Percentiles rank a stretch among this genome's conserved stretches.
Conservation (phyloP, 768 basidiomycete species). For the Amanita thiersii region DNA sequence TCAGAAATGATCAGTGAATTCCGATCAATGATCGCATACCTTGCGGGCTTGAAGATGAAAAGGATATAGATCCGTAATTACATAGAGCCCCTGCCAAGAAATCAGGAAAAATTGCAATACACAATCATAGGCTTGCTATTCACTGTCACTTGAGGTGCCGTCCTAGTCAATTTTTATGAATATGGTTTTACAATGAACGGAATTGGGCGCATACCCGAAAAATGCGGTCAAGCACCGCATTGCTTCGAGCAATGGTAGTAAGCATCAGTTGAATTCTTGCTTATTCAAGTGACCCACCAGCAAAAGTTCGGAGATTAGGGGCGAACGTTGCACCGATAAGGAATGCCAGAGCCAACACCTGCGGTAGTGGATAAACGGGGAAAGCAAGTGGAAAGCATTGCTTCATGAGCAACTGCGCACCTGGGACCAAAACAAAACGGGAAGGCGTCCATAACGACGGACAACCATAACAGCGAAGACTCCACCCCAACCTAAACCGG, state of each 20-base stretch:
- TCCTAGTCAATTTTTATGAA: neutral
- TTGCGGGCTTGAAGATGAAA: conserved; percentile 60
- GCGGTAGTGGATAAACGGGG: neutral
- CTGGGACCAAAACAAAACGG: conserved; percentile 68
- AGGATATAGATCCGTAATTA: conserved; percentile 47
- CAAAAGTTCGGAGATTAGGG: conserved; percentile 46
- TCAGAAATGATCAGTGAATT: neutral
- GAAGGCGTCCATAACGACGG: conserved; percentile 54
- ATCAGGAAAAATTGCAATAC: neutral
- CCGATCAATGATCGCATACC: conserved; percentile 22
- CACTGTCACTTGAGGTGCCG: conserved; percentile 7
- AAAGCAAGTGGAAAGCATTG: neutral
- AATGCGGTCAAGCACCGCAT: conserved; percentile 53
- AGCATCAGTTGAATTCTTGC: neutral
- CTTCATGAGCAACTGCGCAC: conserved; percentile 20
- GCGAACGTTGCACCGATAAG: conserved; percentile 39
- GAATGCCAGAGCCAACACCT: conserved; percentile 52
- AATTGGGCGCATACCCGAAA: conserved; percentile 32
- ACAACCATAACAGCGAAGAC: conserved; percentile 59
- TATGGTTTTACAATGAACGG: neutral
- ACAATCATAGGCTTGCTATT: neutral
- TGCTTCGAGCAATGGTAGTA: conserved; percentile 22
- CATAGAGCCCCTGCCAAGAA: conserved; percentile 30
- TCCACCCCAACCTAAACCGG: conserved; percentile 44
- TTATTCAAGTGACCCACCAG: conserved; percentile 26